Conservation (phyloP, 1,284 basidiomycete species). For the Pascua sp. region DNA sequence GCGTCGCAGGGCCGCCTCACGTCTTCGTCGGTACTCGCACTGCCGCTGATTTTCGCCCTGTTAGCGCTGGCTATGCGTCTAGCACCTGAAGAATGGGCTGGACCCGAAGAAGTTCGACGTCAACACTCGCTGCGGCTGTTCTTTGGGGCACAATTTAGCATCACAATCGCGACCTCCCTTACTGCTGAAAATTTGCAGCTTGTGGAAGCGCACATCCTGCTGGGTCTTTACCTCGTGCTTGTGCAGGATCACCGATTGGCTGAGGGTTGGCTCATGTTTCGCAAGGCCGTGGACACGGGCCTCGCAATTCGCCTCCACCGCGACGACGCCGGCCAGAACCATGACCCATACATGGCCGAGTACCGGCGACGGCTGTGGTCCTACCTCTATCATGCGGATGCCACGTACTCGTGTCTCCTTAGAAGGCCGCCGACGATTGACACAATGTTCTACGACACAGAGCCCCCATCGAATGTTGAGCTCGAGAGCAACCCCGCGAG, state of each 20-base stretch:
- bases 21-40: conserved; percentile 33
- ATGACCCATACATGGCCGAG: conserved; percentile 68
- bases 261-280: conserved; percentile 90
- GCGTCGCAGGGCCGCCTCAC: conserved; percentile 31
- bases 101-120: conserved; percentile 64
- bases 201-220: conserved; percentile 75
- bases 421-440: conserved; percentile 70
- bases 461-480: conserved; percentile 69
- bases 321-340: conserved; percentile 68
- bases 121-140: conserved; percentile 77
- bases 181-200: conserved; percentile 85
- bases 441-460: conserved; percentile 39
- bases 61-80: conserved; percentile 81
- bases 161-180: conserved; percentile 62
- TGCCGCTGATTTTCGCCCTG: conserved; percentile 85
- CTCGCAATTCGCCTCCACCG: conserved; percentile 88
- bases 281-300: conserved; percentile 82
- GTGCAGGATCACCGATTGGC: conserved; percentile 47
- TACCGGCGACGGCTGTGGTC: conserved; percentile 89
- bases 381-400: conserved; percentile 86
- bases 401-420: conserved; percentile 76
- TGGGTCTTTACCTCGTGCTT: conserved; percentile 82
- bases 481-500: conserved; percentile 53
- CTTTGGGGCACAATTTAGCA: conserved; percentile 58
- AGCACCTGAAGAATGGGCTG: conserved; percentile 73